These are phyloP conservation scores for Rhizophora mangle DNA, from an alignment of 345 rosid genomes.

Conservation along the genomic window DNA sequence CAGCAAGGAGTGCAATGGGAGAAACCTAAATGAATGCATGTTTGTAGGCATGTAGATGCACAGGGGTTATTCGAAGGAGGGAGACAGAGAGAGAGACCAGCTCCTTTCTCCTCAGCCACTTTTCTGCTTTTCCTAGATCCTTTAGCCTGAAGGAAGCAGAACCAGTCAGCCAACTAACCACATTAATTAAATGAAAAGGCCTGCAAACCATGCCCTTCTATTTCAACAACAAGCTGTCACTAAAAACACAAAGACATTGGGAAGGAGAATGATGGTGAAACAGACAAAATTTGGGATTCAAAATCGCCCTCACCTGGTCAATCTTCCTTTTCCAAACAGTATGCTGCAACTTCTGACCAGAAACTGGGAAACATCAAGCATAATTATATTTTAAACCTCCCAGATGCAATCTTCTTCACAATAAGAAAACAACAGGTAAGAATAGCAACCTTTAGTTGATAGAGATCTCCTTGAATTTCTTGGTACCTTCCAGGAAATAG, in stretches of 20 bases:
- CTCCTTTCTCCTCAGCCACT: constrained; percentile 23
- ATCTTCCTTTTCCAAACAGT: constrained; percentile 30
- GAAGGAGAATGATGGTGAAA: too few species aligned
- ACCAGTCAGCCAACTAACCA: constrained; percentile 9
- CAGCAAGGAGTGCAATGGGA: too few species aligned
- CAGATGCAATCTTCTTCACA: neutral
- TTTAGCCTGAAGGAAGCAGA: constrained; percentile 34
- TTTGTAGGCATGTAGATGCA: too few species aligned
- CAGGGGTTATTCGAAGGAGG: too few species aligned
- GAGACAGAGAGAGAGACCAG: constrained; percentile 9
- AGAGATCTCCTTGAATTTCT: constrained; percentile 30
- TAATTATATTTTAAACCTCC: constrained; percentile 17
- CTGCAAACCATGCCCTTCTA: neutral
- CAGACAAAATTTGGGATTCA: constrained; percentile 10
- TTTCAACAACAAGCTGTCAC: neutral
- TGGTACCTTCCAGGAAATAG: constrained; percentile 30
- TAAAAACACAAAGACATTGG: too few species aligned
- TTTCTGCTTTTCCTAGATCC: constrained; percentile 38
- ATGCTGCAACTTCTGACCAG: constrained; percentile 29
- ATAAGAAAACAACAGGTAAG: constrained; percentile 17
- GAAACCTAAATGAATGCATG: too few species aligned
- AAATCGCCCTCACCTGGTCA: constrained; percentile 32
- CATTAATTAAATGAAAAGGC: neutral
- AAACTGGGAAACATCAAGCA: constrained; percentile 31
- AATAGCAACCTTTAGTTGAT: constrained; percentile 39